A percentile compares a stretch with the other conserved stretches of the same genome.
Conservation (phyloP, 208 protist genomes). For the Acanthamoeba triangularis region DNA sequence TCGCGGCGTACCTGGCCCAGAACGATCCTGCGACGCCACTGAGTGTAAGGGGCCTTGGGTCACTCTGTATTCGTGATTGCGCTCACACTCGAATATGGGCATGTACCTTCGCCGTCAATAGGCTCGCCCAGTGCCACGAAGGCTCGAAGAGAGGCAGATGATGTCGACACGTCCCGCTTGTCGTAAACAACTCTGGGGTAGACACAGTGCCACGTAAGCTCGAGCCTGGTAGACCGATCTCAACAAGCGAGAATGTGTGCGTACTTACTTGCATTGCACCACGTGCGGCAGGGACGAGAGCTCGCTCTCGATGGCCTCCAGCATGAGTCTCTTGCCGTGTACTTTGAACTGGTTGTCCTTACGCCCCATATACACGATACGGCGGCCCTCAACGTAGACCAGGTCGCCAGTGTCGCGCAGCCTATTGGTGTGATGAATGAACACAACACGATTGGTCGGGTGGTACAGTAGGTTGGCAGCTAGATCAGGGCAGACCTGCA, state of each 20-base stretch:
- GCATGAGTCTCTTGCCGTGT: not conserved
- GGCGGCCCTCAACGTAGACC: not conserved
- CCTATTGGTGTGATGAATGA: not conserved
- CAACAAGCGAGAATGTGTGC: not conserved
- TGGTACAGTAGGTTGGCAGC: not conserved
- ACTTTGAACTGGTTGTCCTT: constrained; percentile 37
- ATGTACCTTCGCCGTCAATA: no score
- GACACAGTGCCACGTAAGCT: not conserved
- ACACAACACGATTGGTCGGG: no score
- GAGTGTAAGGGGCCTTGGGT: no score
- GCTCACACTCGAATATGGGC: no score
- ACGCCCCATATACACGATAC: not conserved
- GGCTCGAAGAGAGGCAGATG: not conserved
- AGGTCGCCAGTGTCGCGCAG: constrained; percentile 10
- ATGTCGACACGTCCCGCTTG: not conserved
- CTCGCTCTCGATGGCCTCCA: constrained; percentile 27
- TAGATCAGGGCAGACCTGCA: not conserved
- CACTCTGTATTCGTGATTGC: no score
- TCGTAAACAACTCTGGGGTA: not conserved
- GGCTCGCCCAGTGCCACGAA: not conserved
- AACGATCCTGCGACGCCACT: no score
- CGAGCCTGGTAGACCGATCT: not conserved
- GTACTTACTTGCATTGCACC: not conserved
- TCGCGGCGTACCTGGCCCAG: no score
- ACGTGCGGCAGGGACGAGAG: not conserved